phyloP scores from a whole-genome alignment of 805 yeast species.

The Zygosaccharomyces bisporus region DNA sequence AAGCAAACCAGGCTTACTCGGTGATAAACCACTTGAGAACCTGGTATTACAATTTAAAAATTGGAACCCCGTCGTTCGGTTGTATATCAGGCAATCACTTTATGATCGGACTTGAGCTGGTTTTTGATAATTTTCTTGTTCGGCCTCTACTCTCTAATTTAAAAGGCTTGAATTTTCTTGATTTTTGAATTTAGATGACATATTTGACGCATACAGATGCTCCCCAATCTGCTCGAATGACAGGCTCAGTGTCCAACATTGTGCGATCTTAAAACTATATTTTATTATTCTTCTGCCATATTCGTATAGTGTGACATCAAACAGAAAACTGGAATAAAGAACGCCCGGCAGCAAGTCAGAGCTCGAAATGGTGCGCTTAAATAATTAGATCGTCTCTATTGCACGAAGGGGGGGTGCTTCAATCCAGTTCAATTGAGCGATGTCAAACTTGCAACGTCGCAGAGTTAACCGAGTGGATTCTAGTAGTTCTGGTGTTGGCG shows the following conservation, averaged over 20 bases:
- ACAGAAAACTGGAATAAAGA: neutral
- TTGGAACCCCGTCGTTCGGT: neutral
- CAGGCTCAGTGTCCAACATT: neutral
- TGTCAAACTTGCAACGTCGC: slow-evolving; percentile 73
- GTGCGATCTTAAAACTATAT: neutral
- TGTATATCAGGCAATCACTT: no score
- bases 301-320: slow-evolving; percentile 4
- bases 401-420: neutral
- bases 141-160: no score
- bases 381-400: neutral
- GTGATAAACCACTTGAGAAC: neutral
- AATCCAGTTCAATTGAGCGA: slow-evolving; percentile 13
- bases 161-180: no score
- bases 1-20: neutral
- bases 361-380: neutral
- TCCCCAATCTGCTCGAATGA: no score
- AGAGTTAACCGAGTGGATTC: slow-evolving; percentile 50
- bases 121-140: neutral
- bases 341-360: neutral
- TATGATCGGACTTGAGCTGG: no score
- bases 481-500: slow-evolving; percentile 10
- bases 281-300: neutral
- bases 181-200: no score
- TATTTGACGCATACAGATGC: neutral
- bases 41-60: neutral